Conservation (phyloP, 2,329 filamentous ascomycete species). For the Ustulina deusta region DNA sequence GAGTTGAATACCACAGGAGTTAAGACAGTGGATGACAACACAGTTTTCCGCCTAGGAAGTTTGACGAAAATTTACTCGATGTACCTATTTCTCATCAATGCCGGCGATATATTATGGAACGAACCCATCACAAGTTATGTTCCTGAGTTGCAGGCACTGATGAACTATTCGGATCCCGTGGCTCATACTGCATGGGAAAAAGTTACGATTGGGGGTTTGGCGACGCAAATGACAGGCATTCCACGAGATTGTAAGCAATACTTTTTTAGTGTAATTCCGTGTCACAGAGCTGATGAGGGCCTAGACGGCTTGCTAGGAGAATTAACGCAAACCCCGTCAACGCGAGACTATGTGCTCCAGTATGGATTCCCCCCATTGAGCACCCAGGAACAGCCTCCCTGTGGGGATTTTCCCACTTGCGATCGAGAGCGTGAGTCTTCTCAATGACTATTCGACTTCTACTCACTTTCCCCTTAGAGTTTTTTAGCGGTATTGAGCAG, state of each 20-base stretch:
- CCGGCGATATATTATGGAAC: conserved; percentile 48
- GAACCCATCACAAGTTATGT: conserved; percentile 50
- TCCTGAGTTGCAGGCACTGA: conserved; percentile 44
- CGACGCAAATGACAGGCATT: conserved; percentile 47
- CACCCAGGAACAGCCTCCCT: conserved; percentile 44
- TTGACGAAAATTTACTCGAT: conserved; percentile 58
- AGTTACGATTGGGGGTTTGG: conserved; percentile 49
- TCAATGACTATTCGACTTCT: neutral
- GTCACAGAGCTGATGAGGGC: neutral
- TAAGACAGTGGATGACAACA: conserved; percentile 54
- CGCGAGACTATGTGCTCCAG: conserved; percentile 41
- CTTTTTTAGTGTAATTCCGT: neutral
- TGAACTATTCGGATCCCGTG: conserved; percentile 44
- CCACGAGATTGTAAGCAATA: conserved; percentile 45
- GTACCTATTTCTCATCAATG: conserved; percentile 51
- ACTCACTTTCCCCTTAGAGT: conserved; percentile 42
- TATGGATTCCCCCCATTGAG: conserved; percentile 50
- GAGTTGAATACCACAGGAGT: conserved; percentile 49
- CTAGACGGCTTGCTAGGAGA: conserved; percentile 48
- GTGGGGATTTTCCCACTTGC: conserved; percentile 47
- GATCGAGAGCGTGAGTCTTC: conserved; percentile 44
- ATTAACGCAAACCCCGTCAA: conserved; percentile 45
- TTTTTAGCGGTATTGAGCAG: conserved; percentile 46
- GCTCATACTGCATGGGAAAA: conserved; percentile 49
- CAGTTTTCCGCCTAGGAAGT: conserved; percentile 58